A percentile compares a stretch with the other conserved stretches of the same genome.
Evolutionary conservation across 2,329 filamentous ascomycete species (phyloP).

Genomic region (Pseudopithomyces maydicus): DNA sequence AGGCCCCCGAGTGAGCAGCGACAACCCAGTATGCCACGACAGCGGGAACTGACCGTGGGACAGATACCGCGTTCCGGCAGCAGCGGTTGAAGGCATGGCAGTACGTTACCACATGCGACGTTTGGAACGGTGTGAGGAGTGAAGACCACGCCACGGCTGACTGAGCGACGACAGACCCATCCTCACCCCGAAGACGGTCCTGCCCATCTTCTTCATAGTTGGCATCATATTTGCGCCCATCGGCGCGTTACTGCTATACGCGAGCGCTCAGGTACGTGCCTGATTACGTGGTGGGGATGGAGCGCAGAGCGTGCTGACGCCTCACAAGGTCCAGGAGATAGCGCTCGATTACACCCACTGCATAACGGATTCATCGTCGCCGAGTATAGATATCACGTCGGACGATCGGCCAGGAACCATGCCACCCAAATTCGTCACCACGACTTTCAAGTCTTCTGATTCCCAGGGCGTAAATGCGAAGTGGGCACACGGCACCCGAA

Average conservation of each 20-base stretch:
- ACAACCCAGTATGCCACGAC: slow-evolving; percentile 11
- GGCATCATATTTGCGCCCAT: slow-evolving; percentile 94
- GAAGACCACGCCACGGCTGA: slow-evolving; percentile 39
- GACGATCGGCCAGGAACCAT: slow-evolving; percentile 53
- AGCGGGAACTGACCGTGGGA: slow-evolving; percentile 22
- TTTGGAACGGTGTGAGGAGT: background rate
- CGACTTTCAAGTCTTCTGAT: slow-evolving; percentile 69
- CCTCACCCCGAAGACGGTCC: slow-evolving; percentile 89
- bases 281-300: background rate
- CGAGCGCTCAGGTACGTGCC: slow-evolving; percentile 73
- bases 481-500: slow-evolving; percentile 42
- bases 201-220: slow-evolving; percentile 88
- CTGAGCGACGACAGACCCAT: slow-evolving; percentile 70
- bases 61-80: slow-evolving; percentile 95
- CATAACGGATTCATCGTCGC: slow-evolving; percentile 49
- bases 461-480: slow-evolving; percentile 35
- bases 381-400: background rate
- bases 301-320: slow-evolving; percentile 18
- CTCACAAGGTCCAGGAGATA: slow-evolving; percentile 80
- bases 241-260: slow-evolving; percentile 83
- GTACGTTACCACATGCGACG: slow-evolving; percentile 58
- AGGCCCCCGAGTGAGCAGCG: slow-evolving; percentile 78
- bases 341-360: slow-evolving; percentile 90
- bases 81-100: slow-evolving; percentile 99
- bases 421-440: slow-evolving; percentile 61